Conservation (phyloP, 306 rosid genomes). For the Pachyrhizus erosus region DNA sequence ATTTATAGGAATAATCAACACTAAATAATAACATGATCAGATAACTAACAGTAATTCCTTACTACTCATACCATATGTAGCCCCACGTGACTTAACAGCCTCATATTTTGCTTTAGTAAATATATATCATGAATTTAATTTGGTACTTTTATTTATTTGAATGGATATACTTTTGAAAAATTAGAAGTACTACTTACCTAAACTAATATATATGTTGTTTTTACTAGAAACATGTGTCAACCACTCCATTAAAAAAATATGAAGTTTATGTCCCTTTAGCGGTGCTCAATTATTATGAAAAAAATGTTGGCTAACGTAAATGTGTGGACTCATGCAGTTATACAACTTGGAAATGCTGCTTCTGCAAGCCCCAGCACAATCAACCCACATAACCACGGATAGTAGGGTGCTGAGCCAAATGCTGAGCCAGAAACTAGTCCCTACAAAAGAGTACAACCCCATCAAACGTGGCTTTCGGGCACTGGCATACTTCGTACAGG, state of each 20-base stretch:
- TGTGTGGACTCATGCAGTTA: constrained; percentile 48
- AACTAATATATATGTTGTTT: no score
- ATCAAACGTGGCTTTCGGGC: constrained; percentile 51
- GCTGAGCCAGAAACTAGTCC: constrained; percentile 78
- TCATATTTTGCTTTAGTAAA: not conserved
- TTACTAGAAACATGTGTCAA: not conserved
- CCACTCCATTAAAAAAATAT: no score
- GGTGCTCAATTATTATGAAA: not conserved
- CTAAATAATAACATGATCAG: not conserved
- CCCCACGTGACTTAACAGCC: not conserved
- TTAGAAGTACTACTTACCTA: no score
- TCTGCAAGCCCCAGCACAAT: constrained; percentile 74
- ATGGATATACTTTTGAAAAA: no score
- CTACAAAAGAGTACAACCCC: constrained; percentile 79
- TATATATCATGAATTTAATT: not conserved
- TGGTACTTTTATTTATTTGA: not conserved
- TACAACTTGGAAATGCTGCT: constrained; percentile 85
- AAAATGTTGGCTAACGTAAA: not conserved
- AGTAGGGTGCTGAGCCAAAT: constrained; percentile 71
- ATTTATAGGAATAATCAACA: not conserved
- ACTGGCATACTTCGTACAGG: constrained; percentile 67
- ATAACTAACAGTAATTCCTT: not conserved
- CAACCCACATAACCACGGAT: constrained; percentile 58
- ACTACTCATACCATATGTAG: not conserved
- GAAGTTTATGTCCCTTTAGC: not conserved